Conservation (phyloP, 2,329 filamentous ascomycete genomes). For the Fusarium cicatricum region DNA sequence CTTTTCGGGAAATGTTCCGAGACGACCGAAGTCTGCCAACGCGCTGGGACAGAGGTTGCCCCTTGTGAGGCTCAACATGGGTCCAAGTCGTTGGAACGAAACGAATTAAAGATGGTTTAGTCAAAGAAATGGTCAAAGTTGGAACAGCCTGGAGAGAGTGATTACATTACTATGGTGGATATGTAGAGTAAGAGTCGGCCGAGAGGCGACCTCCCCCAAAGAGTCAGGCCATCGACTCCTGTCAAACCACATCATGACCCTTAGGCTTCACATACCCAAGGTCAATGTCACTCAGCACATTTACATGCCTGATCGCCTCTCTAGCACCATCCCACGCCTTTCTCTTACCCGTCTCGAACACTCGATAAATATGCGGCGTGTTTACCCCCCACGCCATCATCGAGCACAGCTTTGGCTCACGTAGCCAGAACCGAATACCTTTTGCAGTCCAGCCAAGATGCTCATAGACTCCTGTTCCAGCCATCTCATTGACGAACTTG, state of each 20-base stretch:
- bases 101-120: too few relatives aligned
- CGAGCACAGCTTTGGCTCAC: constrained; percentile 47
- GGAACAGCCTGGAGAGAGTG: neutral
- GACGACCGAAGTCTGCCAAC: too few relatives aligned
- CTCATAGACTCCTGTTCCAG: constrained; percentile 51
- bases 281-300: constrained; percentile 25
- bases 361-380: constrained; percentile 50
- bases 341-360: constrained; percentile 50
- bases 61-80: neutral
- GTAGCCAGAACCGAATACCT: constrained; percentile 50
- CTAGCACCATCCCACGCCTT: constrained; percentile 49
- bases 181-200: neutral
- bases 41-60: neutral
- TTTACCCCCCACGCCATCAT: constrained; percentile 49
- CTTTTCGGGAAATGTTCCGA: too few relatives aligned
- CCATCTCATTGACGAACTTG: constrained; percentile 49
- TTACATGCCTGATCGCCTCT: constrained; percentile 39
- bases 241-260: neutral
- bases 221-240: neutral
- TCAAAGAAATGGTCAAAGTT: neutral
- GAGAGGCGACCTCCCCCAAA: neutral
- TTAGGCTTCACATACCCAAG: constrained; percentile 13
- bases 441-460: constrained; percentile 50
- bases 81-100: neutral
- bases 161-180: neutral